Conservation (phyloP, 768 basidiomycete genomes). For the Neoboletus brunneissimus region DNA sequence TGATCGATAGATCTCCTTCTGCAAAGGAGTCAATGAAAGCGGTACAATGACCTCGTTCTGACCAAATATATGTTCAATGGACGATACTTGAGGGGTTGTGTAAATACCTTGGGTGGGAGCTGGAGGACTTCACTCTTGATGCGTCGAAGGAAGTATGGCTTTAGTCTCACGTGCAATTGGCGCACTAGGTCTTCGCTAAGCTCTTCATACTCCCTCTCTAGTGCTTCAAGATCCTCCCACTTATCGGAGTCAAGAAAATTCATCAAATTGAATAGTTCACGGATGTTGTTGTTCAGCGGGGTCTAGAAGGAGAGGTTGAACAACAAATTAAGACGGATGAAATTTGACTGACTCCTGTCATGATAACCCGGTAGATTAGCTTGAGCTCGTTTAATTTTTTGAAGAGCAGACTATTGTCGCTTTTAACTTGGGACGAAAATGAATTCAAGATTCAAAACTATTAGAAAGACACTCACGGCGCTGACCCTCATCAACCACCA, state of each 20-base stretch:
- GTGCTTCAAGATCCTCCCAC: conserved; percentile 71
- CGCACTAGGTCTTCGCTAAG: conserved; percentile 79
- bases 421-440: conserved; percentile 63
- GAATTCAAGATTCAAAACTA: background rate
- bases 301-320: conserved; percentile 46
- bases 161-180: conserved; percentile 71
- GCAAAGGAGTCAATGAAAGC: conserved; percentile 80
- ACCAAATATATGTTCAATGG: conserved; percentile 4
- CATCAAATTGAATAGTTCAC: conserved; percentile 96
- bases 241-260: conserved; percentile 83
- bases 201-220: conserved; percentile 73
- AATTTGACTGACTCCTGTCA: conserved; percentile 68
- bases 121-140: conserved; percentile 91
- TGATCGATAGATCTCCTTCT: conserved; percentile 84
- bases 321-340: background rate
- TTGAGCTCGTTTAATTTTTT: conserved; percentile 79
- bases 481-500: conserved; percentile 93
- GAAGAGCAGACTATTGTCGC: conserved; percentile 75
- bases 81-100: background rate
- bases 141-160: conserved; percentile 91
- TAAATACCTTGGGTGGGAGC: conserved; percentile 81
- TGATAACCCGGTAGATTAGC: conserved; percentile 75
- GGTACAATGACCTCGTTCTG: conserved; percentile 93
- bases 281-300: conserved; percentile 94
- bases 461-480: conserved; percentile 53